A percentile compares a stretch with the other conserved stretches of the same genome.
Evolutionary conservation across 1,139 yeast species (phyloP).

Genomic region (Arxiozyma slooffiae): DNA sequence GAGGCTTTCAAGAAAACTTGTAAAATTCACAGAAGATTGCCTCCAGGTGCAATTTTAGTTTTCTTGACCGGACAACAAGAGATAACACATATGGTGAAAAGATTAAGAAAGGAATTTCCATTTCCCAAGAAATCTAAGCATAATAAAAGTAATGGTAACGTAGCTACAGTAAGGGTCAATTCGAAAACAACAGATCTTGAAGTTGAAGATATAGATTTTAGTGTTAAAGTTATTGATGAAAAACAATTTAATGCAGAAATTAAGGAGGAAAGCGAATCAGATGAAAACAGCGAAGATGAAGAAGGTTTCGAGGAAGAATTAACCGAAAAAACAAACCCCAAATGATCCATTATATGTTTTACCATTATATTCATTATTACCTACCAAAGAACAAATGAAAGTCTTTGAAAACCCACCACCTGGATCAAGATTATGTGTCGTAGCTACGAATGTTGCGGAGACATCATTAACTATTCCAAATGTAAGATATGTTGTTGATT

Average conservation of each 20-base stretch:
- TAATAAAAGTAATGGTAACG: constrained; percentile 16
- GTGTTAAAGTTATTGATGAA: constrained; percentile 39
- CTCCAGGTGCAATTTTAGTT: constrained; percentile 88
- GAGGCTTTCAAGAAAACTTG: constrained; percentile 80
- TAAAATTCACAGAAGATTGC: constrained; percentile 76
- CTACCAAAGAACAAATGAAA: constrained; percentile 89
- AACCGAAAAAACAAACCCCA: constrained; percentile 65
- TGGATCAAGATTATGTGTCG: constrained; percentile 79
- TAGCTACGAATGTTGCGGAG: constrained; percentile 97
- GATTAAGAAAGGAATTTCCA: constrained; percentile 61
- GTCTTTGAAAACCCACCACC: constrained; percentile 80
- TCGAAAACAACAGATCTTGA: constrained; percentile 62
- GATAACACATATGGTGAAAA: constrained; percentile 65
- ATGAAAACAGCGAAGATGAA: constrained; percentile 32
- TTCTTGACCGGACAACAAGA: constrained; percentile 94
- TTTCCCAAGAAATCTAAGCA: constrained; percentile 33
- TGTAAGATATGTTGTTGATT: constrained; percentile 86
- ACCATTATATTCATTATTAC: constrained; percentile 84
- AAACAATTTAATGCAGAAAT: constrained; percentile 19
- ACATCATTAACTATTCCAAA: constrained; percentile 96
- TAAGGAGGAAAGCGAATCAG: constrained; percentile 20
- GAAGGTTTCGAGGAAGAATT: constrained; percentile 85
- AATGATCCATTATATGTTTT: constrained; percentile 80
- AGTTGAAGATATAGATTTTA: constrained; percentile 82
- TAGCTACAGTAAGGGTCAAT: constrained; percentile 41